phyloP scores from a whole-genome alignment of 2,329 filamentous ascomycete genomes.

The Nakataea oryzae region DNA sequence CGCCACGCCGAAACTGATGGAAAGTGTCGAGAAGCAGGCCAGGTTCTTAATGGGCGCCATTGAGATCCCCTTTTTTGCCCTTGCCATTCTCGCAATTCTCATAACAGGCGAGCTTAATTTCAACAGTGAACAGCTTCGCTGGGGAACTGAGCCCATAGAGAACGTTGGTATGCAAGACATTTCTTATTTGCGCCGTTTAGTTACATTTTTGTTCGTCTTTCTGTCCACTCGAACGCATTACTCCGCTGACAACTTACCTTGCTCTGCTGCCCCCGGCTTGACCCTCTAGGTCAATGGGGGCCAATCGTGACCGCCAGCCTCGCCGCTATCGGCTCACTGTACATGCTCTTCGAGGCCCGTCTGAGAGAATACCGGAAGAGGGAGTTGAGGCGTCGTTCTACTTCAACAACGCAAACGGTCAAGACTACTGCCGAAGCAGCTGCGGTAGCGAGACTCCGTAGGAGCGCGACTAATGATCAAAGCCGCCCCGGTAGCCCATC shows the following conservation, averaged over 20 bases:
- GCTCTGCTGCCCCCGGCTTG: not conserved
- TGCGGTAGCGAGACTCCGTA: not conserved
- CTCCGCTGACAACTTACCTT: conserved; percentile 7
- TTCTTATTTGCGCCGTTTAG: not conserved
- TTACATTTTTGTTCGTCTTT: too few relatives aligned
- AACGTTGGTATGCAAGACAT: conserved; percentile 43
- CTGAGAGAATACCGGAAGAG: conserved; percentile 1
- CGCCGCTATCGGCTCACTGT: conserved; percentile 47
- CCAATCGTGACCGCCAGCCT: conserved; percentile 48
- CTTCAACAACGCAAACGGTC: conserved; percentile 14
- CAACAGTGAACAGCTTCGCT: conserved; percentile 42
- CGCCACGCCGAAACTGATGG: conserved; percentile 40
- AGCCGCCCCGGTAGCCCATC: not conserved
- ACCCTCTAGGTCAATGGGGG: conserved; percentile 43
- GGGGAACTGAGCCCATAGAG: conserved; percentile 51
- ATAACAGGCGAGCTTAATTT: conserved; percentile 55
- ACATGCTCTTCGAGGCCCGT: conserved; percentile 31
- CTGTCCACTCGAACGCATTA: not conserved
- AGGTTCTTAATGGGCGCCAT: conserved; percentile 41
- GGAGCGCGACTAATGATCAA: not conserved
- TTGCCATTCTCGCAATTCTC: conserved; percentile 47
- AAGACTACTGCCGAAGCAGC: conserved; percentile 10
- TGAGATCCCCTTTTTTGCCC: conserved; percentile 48
- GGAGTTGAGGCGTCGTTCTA: not conserved
- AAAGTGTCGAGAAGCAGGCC: conserved; percentile 43